phyloP scores from a whole-genome alignment of 495 filamentous ascomycete genomes.

The Hypoxylon crocopeplum region DNA sequence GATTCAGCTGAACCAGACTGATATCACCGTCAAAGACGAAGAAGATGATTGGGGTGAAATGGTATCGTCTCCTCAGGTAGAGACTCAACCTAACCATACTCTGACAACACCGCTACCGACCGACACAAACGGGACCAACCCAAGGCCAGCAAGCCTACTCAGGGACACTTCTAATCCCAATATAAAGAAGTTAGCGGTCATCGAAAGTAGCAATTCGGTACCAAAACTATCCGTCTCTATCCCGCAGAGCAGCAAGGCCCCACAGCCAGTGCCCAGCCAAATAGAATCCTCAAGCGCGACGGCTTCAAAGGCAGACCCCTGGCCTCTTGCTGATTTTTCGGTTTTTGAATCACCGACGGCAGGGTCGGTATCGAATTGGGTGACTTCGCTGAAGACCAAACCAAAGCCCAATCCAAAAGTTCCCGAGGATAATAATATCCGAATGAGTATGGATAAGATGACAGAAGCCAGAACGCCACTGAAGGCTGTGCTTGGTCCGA shows the following conservation, averaged over 20 bases:
- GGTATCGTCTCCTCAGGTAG: slow-evolving; percentile 53
- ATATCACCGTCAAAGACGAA: slow-evolving; percentile 40
- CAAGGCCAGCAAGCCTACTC: not conserved
- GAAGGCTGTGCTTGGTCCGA: slow-evolving; percentile 20
- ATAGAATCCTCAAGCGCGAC: not conserved
- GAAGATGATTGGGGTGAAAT: slow-evolving; percentile 64
- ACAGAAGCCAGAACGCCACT: not conserved
- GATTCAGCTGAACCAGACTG: not conserved
- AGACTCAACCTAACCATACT: slow-evolving; percentile 15
- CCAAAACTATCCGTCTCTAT: slow-evolving; percentile 14
- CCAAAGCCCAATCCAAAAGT: slow-evolving; percentile 3
- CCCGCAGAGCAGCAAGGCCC: slow-evolving; percentile 2
- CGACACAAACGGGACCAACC: not conserved
- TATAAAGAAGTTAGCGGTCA: not conserved
- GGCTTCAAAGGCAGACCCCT: slow-evolving; percentile 11
- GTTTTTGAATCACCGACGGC: slow-evolving; percentile 42
- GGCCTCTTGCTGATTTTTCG: slow-evolving; percentile 39
- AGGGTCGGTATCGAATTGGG: slow-evolving; percentile 1
- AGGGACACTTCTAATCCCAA: not conserved
- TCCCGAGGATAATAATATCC: slow-evolving; percentile 8
- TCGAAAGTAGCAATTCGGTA: slow-evolving; percentile 3
- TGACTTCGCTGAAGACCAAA: not conserved
- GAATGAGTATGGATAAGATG: not conserved
- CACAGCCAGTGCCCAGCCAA: slow-evolving; percentile 3
- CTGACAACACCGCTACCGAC: not conserved